Evolutionary conservation across 495 filamentous ascomycete genomes (phyloP).

Genomic region (Sporormia fimetaria): DNA sequence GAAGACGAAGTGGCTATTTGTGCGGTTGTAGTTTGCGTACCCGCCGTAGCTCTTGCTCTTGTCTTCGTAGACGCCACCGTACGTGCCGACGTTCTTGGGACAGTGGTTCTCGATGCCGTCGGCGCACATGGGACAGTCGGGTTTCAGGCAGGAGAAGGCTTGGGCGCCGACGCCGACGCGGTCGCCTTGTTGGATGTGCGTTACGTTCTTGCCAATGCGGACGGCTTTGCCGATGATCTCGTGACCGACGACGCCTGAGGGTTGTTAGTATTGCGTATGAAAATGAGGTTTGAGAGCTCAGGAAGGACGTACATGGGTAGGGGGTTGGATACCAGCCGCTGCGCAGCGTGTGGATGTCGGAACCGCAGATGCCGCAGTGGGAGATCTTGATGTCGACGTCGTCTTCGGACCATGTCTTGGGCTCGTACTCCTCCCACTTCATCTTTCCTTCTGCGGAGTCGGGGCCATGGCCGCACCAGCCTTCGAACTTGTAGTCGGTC

Average conservation of each 20-base stretch:
- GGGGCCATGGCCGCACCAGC: slow-evolving; percentile 62
- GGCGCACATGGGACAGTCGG: slow-evolving; percentile 58
- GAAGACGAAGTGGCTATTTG: slow-evolving; percentile 61
- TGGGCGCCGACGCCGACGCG: slow-evolving; percentile 82
- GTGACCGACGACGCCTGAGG: slow-evolving; percentile 67
- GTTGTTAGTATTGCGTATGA: slow-evolving; percentile 44
- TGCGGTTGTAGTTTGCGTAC: slow-evolving; percentile 61
- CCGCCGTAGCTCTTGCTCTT: slow-evolving; percentile 43
- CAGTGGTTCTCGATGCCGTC: slow-evolving; percentile 57
- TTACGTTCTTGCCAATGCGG: slow-evolving; percentile 53
- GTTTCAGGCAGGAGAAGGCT: too few relatives aligned
- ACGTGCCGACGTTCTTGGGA: slow-evolving; percentile 48
- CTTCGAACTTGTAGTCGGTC: slow-evolving; percentile 45
- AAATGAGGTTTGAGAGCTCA: too few relatives aligned
- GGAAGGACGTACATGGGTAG: too few relatives aligned
- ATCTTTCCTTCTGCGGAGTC: slow-evolving; percentile 54
- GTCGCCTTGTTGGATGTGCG: slow-evolving; percentile 61
- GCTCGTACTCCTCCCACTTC: slow-evolving; percentile 56
- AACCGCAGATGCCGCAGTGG: slow-evolving; percentile 77
- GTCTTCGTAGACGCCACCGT: slow-evolving; percentile 49
- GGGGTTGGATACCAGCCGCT: slow-evolving; percentile 57
- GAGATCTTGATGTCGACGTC: slow-evolving; percentile 68
- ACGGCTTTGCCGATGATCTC: slow-evolving; percentile 73
- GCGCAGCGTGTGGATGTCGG: slow-evolving; percentile 63
- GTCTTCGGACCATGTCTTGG: slow-evolving; percentile 51